Evolutionary conservation across 495 filamentous ascomycete genomes (phyloP).

Genomic region (Lindgomyces ingoldianus): DNA sequence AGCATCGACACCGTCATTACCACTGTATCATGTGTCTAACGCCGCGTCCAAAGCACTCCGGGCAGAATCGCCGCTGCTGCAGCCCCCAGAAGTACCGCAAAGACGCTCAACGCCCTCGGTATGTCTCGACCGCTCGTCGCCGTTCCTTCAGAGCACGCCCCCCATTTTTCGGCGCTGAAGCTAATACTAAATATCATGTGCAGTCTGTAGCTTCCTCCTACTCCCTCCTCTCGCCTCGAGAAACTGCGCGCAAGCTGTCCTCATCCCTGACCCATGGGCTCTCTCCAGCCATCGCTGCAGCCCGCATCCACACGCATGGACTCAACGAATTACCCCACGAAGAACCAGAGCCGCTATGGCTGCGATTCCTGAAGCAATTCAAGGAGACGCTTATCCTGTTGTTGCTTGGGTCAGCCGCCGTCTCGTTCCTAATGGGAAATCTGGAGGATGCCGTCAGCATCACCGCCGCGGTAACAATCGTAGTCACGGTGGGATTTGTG

Average conservation of each 20-base stretch:
- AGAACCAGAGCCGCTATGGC: constrained; percentile 88
- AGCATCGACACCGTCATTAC: constrained; percentile 58
- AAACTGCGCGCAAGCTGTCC: constrained; percentile 74
- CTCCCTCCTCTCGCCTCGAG: constrained; percentile 66
- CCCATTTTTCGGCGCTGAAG: neutral
- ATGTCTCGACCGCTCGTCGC: neutral
- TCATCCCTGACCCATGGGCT: constrained; percentile 85
- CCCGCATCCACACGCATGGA: constrained; percentile 76
- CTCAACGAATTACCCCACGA: constrained; percentile 94
- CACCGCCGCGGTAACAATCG: constrained; percentile 89
- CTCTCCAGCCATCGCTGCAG: constrained; percentile 73
- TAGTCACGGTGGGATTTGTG: constrained; percentile 92
- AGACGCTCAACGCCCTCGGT: constrained; percentile 33
- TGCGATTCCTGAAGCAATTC: constrained; percentile 95
- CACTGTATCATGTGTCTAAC: constrained; percentile 56
- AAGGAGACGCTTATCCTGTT: constrained; percentile 86
- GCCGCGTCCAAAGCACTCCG: constrained; percentile 45
- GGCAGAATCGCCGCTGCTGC: constrained; percentile 40
- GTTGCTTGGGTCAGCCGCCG: constrained; percentile 83
- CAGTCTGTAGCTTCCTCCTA: constrained; percentile 63
- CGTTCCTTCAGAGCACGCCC: neutral
- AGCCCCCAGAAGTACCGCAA: constrained; percentile 15
- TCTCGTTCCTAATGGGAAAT: constrained; percentile 92
- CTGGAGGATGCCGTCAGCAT: constrained; percentile 96
- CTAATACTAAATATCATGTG: constrained; percentile 7